Percentiles rank a stretch among this genome's conserved stretches.
These are phyloP conservation scores for Scedosporium dehoogii DNA, from an alignment of 2,329 filamentous ascomycete genomes.

Conservation along the genomic window DNA sequence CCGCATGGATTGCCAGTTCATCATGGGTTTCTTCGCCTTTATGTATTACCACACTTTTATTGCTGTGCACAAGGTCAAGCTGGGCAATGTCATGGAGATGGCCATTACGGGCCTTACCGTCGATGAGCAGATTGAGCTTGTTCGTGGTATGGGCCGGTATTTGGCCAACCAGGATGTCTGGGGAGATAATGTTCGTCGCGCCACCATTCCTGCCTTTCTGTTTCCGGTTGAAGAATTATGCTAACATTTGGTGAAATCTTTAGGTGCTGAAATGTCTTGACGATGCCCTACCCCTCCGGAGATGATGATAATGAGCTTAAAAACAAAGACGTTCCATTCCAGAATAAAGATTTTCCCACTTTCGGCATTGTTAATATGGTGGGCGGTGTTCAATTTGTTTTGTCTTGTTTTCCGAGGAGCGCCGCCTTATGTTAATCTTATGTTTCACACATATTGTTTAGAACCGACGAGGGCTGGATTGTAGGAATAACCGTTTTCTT, in stretches of 20 bases:
- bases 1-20: constrained; percentile 99
- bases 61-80: constrained; percentile 72
- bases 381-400: neutral
- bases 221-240: constrained; percentile 6
- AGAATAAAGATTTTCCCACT: neutral
- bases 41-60: constrained; percentile 99
- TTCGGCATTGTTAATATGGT: neutral
- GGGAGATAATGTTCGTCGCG: constrained; percentile 22
- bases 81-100: constrained; percentile 80
- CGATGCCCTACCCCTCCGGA: constrained; percentile 17
- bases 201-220: neutral
- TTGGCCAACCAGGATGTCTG: constrained; percentile 53
- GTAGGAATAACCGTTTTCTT: neutral
- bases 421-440: neutral
- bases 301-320: constrained; percentile 10
- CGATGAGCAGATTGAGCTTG: constrained; percentile 81
- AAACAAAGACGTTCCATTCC: neutral
- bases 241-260: neutral
- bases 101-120: constrained; percentile 80
- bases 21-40: constrained; percentile 98
- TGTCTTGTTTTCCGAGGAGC: neutral
- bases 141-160: constrained; percentile 54
- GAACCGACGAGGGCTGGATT: neutral
- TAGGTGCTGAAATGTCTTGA: constrained; percentile 25
- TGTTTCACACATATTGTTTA: neutral